Conservation (phyloP, 2,329 filamentous ascomycete genomes). For the Venturia oleaginea region DNA sequence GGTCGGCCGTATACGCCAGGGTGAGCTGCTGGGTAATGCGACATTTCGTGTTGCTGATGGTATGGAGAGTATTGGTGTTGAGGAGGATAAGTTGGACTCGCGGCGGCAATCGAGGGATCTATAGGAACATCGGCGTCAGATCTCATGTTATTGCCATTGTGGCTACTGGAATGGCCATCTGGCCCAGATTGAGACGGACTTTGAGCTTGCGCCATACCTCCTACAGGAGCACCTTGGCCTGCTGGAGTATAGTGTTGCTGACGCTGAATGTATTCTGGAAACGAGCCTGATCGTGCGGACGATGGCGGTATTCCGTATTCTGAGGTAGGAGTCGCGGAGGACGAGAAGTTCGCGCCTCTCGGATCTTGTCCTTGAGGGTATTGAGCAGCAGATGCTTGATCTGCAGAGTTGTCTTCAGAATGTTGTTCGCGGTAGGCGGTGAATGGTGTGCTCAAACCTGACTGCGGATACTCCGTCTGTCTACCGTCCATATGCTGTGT, state of each 20-base stretch:
- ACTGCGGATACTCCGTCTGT: slow-evolving; percentile 44
- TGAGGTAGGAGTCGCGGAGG: slow-evolving; percentile 75
- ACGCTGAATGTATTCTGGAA: slow-evolving; percentile 76
- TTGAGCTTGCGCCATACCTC: slow-evolving; percentile 97
- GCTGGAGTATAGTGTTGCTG: slow-evolving; percentile 64
- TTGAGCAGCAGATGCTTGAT: slow-evolving; percentile 88
- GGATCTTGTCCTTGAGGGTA: slow-evolving; percentile 77
- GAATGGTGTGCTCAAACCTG: slow-evolving; percentile 48
- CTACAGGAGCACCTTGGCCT: slow-evolving; percentile 64
- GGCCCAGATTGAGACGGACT: slow-evolving; percentile 90
- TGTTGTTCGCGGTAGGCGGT: slow-evolving; percentile 47
- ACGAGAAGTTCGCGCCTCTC: slow-evolving; percentile 61
- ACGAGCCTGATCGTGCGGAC: slow-evolving; percentile 70
- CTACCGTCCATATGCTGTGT: slow-evolving; percentile 46
- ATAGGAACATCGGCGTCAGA: slow-evolving; percentile 97
- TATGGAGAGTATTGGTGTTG: slow-evolving; percentile 82
- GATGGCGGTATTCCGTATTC: slow-evolving; percentile 76
- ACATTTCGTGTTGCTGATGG: slow-evolving; percentile 75
- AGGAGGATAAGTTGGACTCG: slow-evolving; percentile 83
- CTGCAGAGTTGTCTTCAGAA: slow-evolving; percentile 80
- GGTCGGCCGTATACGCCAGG: slow-evolving; percentile 60
- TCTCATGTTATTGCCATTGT: slow-evolving; percentile 62
- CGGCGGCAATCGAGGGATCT: slow-evolving; percentile 96
- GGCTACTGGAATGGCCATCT: slow-evolving; percentile 65
- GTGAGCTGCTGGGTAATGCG: slow-evolving; percentile 58